A percentile compares a stretch with the other conserved stretches of the same genome.
These are phyloP conservation scores for Sporisorium graminicola DNA, from an alignment of 1,284 basidiomycete genomes.

Conservation along the genomic window DNA sequence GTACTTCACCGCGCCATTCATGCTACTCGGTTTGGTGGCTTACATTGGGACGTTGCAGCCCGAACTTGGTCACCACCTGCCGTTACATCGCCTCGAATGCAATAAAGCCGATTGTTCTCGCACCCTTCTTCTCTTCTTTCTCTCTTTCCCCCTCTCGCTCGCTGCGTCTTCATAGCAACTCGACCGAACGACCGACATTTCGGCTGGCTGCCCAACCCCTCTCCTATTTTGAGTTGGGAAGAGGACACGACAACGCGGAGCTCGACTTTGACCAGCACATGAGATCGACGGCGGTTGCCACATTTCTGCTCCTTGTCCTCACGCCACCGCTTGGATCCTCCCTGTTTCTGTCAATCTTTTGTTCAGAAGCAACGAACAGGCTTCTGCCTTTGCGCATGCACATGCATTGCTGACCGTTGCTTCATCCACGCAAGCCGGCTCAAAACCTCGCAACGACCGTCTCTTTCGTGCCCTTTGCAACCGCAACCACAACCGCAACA, in stretches of 20 bases:
- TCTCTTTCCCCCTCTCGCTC: neutral
- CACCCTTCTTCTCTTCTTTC: neutral
- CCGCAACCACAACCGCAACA: neutral
- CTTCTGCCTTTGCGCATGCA: too few relatives aligned
- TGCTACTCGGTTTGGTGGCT: neutral
- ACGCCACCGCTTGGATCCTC: constrained; percentile 7
- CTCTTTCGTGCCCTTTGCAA: too few relatives aligned
- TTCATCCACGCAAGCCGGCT: too few relatives aligned
- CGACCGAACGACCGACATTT: neutral
- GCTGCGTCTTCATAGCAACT: neutral
- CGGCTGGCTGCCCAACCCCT: too few relatives aligned
- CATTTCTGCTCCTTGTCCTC: neutral
- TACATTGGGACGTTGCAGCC: neutral
- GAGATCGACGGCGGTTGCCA: constrained; percentile 4
- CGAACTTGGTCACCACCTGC: neutral
- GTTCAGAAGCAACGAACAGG: neutral
- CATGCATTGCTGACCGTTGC: neutral
- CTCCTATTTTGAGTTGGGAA: too few relatives aligned
- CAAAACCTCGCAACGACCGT: too few relatives aligned
- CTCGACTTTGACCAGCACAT: constrained; percentile 1
- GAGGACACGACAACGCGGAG: neutral
- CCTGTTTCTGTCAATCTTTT: neutral
- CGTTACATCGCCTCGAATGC: neutral
- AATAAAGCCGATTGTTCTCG: neutral
- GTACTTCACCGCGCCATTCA: constrained; percentile 1